Conservation (phyloP, 768 basidiomycete species). For the Mycena sanguinolenta region DNA sequence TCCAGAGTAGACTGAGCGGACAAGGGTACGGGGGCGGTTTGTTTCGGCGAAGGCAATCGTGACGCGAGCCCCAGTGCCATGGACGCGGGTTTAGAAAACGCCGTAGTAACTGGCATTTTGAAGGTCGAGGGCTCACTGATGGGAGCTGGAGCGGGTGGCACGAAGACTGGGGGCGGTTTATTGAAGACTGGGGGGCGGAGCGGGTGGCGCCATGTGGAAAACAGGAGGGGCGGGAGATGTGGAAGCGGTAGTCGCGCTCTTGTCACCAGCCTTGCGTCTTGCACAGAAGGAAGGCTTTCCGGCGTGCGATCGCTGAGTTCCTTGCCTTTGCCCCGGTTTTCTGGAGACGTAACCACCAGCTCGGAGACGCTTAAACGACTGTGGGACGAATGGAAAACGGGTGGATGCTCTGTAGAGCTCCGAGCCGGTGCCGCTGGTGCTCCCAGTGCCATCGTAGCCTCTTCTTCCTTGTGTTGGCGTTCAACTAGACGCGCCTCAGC, state of each 20-base stretch:
- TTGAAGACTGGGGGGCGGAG: constrained; percentile 76
- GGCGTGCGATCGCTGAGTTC: constrained; percentile 40
- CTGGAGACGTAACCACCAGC: constrained; percentile 62
- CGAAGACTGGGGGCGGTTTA: constrained; percentile 66
- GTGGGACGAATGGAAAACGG: constrained; percentile 30
- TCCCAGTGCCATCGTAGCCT: constrained; percentile 38
- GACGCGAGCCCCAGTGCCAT: constrained; percentile 61
- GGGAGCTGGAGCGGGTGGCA: constrained; percentile 54
- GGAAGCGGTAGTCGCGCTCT: constrained; percentile 68
- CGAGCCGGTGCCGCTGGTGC: constrained; percentile 19
- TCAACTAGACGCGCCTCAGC: constrained; percentile 81
- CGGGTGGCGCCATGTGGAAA: constrained; percentile 52
- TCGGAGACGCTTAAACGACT: constrained; percentile 72
- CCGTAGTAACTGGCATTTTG: constrained; percentile 50
- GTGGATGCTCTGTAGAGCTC: neutral
- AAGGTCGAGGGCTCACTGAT: constrained; percentile 47
- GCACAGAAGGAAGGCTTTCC: constrained; percentile 7
- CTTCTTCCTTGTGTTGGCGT: constrained; percentile 64
- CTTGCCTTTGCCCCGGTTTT: constrained; percentile 52
- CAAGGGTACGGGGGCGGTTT: constrained; percentile 44
- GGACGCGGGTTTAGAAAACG: constrained; percentile 59
- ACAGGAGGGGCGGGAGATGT: constrained; percentile 63
- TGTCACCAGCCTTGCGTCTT: constrained; percentile 31
- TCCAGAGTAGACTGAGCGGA: constrained; percentile 70
- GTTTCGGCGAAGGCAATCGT: constrained; percentile 46